A percentile compares a stretch with the other conserved stretches of the same genome.
These are phyloP conservation scores for Rutidosis leptorrhynchoides DNA, from an alignment of 129 eudicot species.

Conservation along the genomic window DNA sequence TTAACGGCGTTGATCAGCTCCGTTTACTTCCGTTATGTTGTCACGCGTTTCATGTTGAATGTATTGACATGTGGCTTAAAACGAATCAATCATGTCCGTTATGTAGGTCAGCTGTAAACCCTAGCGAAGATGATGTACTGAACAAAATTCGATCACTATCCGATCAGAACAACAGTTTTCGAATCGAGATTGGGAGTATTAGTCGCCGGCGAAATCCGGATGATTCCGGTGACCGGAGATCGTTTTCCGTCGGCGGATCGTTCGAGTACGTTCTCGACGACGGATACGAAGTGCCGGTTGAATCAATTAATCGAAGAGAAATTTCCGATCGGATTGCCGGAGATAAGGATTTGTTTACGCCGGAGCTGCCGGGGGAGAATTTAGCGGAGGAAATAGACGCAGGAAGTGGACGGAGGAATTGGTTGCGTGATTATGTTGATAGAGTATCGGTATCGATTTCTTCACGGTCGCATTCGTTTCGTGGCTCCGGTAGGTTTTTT, in stretches of 20 bases:
- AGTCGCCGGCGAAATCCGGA: conserved; percentile 43
- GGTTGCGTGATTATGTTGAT: conserved; percentile 89
- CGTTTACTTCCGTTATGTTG: conserved; percentile 71
- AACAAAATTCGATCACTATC: conserved; percentile 42
- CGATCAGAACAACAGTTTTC: conserved; percentile 38
- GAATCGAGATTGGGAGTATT: conserved; percentile 74
- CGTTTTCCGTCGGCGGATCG: conserved; percentile 61
- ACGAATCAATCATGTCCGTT: conserved; percentile 73
- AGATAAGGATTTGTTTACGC: conserved; percentile 55
- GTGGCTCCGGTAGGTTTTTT: conserved; percentile 86
- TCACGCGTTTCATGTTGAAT: conserved; percentile 73
- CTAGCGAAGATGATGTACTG: conserved; percentile 48
- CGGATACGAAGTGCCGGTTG: conserved; percentile 61
- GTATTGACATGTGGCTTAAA: conserved; percentile 70
- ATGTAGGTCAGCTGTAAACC: conserved; percentile 61
- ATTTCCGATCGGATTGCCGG: conserved; percentile 34
- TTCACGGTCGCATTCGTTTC: conserved; percentile 61
- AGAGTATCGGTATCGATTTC: conserved; percentile 54
- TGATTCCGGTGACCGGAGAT: conserved; percentile 36
- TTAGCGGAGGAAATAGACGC: conserved; percentile 54
- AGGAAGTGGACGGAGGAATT: conserved; percentile 45
- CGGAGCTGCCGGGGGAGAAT: conserved; percentile 51
- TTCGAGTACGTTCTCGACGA: conserved; percentile 77
- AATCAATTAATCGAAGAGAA: conserved; percentile 42
- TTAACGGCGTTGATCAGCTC: conserved; percentile 61